phyloP scores from a whole-genome alignment of 345 rosid species.

The Durio zibethinus region DNA sequence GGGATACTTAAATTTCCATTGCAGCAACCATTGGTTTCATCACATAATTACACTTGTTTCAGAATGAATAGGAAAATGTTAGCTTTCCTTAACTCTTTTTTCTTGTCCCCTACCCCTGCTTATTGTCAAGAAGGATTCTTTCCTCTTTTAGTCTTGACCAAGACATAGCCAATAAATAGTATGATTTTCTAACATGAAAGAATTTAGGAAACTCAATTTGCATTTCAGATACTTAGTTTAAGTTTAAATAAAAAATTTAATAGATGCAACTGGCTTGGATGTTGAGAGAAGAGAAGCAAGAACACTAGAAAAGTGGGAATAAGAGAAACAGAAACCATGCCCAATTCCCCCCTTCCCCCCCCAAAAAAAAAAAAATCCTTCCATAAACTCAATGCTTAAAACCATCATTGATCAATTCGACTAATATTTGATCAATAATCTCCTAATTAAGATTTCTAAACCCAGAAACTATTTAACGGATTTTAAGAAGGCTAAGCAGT shows the following conservation, averaged over 20 bases:
- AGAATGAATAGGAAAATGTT: neutral
- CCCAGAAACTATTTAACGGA: neutral
- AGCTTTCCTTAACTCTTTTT: too few relatives aligned
- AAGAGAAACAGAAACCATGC: too few relatives aligned
- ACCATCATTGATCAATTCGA: neutral
- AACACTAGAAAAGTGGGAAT: neutral
- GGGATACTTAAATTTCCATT: neutral
- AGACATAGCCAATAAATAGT: neutral
- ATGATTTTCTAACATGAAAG: neutral
- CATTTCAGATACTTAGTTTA: too few relatives aligned
- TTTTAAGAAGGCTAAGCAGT: neutral
- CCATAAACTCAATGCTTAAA: neutral
- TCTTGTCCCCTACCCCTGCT: too few relatives aligned
- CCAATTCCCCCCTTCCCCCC: too few relatives aligned
- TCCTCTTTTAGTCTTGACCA: neutral
- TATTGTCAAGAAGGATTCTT: neutral
- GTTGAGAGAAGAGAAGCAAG: neutral
- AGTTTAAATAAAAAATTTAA: neutral
- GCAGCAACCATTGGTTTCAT: neutral
- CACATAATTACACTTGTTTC: neutral
- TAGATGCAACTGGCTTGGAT: neutral
- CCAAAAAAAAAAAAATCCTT: too few relatives aligned
- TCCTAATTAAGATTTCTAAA: neutral
- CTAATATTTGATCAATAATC: neutral
- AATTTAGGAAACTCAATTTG: neutral